Conservation (phyloP, 2,329 filamentous ascomycete species). For the Ophiocordyceps robertsii region DNA sequence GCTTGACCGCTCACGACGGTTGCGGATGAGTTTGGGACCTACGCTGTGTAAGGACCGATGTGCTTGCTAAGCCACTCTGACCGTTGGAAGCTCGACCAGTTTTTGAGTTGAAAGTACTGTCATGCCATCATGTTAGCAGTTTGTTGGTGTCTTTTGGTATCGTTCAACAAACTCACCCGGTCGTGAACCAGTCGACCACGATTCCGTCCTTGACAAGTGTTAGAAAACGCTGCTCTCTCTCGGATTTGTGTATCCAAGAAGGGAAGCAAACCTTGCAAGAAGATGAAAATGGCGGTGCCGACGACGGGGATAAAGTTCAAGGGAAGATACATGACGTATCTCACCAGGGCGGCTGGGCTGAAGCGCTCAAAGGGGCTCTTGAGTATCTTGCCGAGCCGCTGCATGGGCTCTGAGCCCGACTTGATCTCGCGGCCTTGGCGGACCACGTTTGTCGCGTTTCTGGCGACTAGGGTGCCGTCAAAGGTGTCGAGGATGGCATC, state of each 20-base stretch:
- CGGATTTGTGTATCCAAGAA: not conserved
- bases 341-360: conserved; percentile 49
- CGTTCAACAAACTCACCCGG: conserved; percentile 27
- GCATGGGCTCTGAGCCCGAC: conserved; percentile 41
- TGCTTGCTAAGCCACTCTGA: conserved; percentile 58
- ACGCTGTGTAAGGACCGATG: conserved; percentile 70
- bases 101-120: conserved; percentile 85
- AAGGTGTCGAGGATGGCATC: conserved; percentile 82
- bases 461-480: conserved; percentile 53
- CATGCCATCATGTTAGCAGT: not conserved
- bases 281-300: conserved; percentile 68
- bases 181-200: conserved; percentile 37
- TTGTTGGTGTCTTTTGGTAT: not conserved
- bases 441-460: conserved; percentile 46
- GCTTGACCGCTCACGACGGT: too few species aligned
- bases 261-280: conserved; percentile 50
- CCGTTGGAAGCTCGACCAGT: conserved; percentile 54
- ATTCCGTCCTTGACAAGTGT: conserved; percentile 23
- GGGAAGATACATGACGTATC: conserved; percentile 76
- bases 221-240: not conserved
- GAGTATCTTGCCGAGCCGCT: conserved; percentile 41
- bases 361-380: conserved; percentile 45
- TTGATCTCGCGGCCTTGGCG: conserved; percentile 62
- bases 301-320: conserved; percentile 88
- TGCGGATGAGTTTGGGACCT: conserved; percentile 18